These are phyloP conservation scores for Pulveroboletus sp. DNA, from an alignment of 768 basidiomycete genomes.

Conservation along the genomic window DNA sequence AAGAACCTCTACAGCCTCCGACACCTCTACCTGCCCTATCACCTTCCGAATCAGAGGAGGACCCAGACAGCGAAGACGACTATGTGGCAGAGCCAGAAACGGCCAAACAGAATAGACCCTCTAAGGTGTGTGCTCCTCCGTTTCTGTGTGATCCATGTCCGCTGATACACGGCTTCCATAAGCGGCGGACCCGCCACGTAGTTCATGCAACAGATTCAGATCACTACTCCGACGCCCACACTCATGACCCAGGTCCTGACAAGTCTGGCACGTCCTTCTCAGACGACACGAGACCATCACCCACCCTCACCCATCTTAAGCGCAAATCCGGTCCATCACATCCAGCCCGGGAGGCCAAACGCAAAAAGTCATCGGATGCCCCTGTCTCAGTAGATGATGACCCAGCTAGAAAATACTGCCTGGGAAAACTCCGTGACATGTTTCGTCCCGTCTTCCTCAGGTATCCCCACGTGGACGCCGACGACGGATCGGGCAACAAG, in stretches of 20 bases:
- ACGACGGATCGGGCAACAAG: slow-evolving; percentile 31
- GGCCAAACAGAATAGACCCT: slow-evolving; percentile 30
- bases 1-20: slow-evolving; percentile 10
- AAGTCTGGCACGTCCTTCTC: slow-evolving; percentile 18
- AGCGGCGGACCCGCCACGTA: slow-evolving; percentile 42
- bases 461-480: slow-evolving; percentile 53
- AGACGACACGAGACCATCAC: slow-evolving; percentile 23
- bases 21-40: slow-evolving; percentile 32
- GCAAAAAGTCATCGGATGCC: slow-evolving; percentile 44
- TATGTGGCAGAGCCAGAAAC: slow-evolving; percentile 50
- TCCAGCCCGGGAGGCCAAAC: slow-evolving; percentile 40
- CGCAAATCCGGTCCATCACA: slow-evolving; percentile 48
- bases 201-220: slow-evolving; percentile 44
- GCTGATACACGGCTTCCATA: slow-evolving; percentile 25
- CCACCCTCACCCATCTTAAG: slow-evolving; percentile 37
- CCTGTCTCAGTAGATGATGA: slow-evolving; percentile 51
- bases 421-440: slow-evolving; percentile 69
- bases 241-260: slow-evolving; percentile 8
- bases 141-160: slow-evolving; percentile 6
- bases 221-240: slow-evolving; percentile 32
- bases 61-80: slow-evolving; percentile 64
- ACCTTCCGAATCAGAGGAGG: slow-evolving; percentile 46
- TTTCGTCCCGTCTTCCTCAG: slow-evolving; percentile 66
- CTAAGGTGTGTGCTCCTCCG: slow-evolving; percentile 42
- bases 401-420: slow-evolving; percentile 74